phyloP scores from a whole-genome alignment of 768 basidiomycete genomes.

The Amanita fuliginea region DNA sequence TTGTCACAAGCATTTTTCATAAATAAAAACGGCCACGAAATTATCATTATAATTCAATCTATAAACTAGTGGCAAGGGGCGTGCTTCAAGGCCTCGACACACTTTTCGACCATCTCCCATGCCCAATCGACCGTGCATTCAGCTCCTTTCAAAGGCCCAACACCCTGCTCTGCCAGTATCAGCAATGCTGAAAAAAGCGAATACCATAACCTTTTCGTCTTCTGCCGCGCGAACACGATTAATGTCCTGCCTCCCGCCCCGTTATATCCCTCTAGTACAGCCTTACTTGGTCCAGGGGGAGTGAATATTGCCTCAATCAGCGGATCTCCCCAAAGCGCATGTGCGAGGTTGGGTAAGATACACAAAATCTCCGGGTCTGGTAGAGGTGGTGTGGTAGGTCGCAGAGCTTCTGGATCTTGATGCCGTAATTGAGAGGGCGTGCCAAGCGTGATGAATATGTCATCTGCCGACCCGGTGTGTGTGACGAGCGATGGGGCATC shows the following conservation, averaged over 20 bases:
- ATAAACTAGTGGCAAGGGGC: conserved; percentile 6
- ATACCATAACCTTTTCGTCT: conserved; percentile 72
- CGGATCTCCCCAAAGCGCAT: conserved; percentile 70
- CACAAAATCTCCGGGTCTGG: conserved; percentile 24
- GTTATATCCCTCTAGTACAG: conserved; percentile 52
- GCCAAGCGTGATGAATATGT: conserved; percentile 39
- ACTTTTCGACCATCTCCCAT: conserved; percentile 24
- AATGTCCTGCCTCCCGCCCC: conserved; percentile 35
- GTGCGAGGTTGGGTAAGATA: conserved; percentile 39
- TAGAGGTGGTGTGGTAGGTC: background rate
- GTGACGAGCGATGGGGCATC: conserved; percentile 60
- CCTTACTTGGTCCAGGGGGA: conserved; percentile 31
- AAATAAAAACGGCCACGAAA: background rate
- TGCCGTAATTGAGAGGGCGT: background rate
- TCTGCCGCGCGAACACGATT: conserved; percentile 52
- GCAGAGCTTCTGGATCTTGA: background rate
- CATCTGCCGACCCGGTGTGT: conserved; percentile 48
- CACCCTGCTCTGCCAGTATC: conserved; percentile 30
- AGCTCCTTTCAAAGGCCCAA: conserved; percentile 2
- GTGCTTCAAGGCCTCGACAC: conserved; percentile 15
- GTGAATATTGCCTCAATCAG: conserved; percentile 58
- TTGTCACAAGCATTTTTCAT: background rate
- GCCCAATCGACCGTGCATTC: conserved; percentile 23
- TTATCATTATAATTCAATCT: background rate
- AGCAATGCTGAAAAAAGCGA: conserved; percentile 52